Evolutionary conservation across 2,329 filamentous ascomycete genomes (phyloP), one percentile per base, ranked within the genome.

Genomic region (Parasarocladium wereldwijsianum): DNA sequence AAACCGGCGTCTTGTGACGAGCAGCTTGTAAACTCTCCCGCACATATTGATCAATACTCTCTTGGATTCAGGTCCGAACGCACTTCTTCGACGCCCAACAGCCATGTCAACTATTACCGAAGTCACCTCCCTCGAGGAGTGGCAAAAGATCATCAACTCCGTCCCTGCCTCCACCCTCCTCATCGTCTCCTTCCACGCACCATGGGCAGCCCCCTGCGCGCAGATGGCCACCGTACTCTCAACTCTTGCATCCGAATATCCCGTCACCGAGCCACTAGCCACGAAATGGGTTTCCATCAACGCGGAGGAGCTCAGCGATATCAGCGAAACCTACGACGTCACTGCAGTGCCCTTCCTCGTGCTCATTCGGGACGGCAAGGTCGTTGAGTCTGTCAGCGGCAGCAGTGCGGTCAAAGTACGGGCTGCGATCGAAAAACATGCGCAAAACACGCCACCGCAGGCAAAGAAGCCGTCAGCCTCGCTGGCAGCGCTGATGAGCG

Each of bases 141-240:
- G 90, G 74, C 63, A 75, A 40, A 58, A 70, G 40, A 66, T 79
- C 47, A 61, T 82, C 38, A 62, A 65, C 38, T 64, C 71, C 24
- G 64, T 86, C 10, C 70, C 81, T 8, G 49, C 76, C 2, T 68
- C 75, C 11, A 72, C 80, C 11, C 71, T 94, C 36, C 66, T 87
- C 38, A 66, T 94, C 47, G 72, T 93, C 49, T 94, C 86, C 52
- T 98, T 98, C 65, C 81, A 96, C 54, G 85, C 90, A 13, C 81
- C 86, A 40, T 98, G 90, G 90, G 90, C 90, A 17, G 85, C 85
- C 35, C 90, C 90, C 26, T 96, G 90, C 64, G 76, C 81, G 38
- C 85, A 94, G 58, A 96, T 96, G 86, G 73, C 71, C 42, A 80
- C 76, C 29, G 80, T 96, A 43, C 72, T 98, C 40, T 66, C 71